Percentiles rank a stretch among this genome's conserved stretches.
These are phyloP conservation scores for Trichoderma brevicompactum DNA, from an alignment of 2,329 filamentous ascomycete genomes.

Conservation along the genomic window DNA sequence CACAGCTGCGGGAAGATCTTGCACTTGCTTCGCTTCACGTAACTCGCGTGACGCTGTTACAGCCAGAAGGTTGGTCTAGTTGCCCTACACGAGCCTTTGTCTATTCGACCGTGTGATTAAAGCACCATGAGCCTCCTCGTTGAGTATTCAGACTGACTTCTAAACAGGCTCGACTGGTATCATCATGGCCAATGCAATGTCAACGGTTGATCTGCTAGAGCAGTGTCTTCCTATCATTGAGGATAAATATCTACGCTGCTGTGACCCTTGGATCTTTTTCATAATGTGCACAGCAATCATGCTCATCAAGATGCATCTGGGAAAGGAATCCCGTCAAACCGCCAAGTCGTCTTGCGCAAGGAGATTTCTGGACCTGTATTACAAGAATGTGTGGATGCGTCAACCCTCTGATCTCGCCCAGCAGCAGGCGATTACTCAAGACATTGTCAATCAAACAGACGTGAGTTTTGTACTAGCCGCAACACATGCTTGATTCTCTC, in stretches of 20 bases:
- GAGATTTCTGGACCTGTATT: slow-evolving; percentile 19
- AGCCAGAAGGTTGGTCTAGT: slow-evolving; percentile 7
- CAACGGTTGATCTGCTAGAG: slow-evolving; percentile 12
- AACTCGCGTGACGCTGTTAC: slow-evolving; percentile 14
- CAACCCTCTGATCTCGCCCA: slow-evolving; percentile 19
- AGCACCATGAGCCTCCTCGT: too few relatives aligned
- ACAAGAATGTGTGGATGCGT: slow-evolving; percentile 20
- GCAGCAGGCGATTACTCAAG: slow-evolving; percentile 13
- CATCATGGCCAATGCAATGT: slow-evolving; percentile 15
- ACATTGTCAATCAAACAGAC: slow-evolving; percentile 3
- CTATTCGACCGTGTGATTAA: too few relatives aligned
- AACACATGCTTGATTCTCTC: too few relatives aligned
- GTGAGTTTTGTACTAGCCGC: not conserved
- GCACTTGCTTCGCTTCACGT: slow-evolving; percentile 10
- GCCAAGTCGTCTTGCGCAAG: slow-evolving; percentile 16
- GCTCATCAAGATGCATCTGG: slow-evolving; percentile 18
- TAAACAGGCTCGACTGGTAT: not conserved
- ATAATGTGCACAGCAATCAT: slow-evolving; percentile 20
- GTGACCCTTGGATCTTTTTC: slow-evolving; percentile 20
- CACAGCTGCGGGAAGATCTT: slow-evolving; percentile 18
- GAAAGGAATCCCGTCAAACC: slow-evolving; percentile 14
- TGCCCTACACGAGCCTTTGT: too few relatives aligned
- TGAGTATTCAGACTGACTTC: not conserved
- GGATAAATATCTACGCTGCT: slow-evolving; percentile 9
- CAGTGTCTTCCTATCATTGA: slow-evolving; percentile 18